Conservation (phyloP, 2,329 filamentous ascomycete species). For the Talaromyces atroroseus region DNA sequence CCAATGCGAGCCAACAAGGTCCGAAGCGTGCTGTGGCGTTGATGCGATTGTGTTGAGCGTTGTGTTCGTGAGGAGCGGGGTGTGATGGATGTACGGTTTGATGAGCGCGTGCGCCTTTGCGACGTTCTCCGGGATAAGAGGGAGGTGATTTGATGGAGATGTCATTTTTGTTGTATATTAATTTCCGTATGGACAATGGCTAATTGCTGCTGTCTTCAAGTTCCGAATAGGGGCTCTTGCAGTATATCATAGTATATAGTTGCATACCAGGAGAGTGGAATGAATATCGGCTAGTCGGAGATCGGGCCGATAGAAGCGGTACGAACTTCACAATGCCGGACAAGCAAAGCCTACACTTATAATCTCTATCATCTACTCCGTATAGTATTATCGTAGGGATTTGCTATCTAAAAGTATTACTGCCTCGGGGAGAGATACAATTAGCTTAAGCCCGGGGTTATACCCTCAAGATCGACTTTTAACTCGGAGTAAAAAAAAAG, state of each 20-base stretch:
- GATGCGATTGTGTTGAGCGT: conserved; percentile 73
- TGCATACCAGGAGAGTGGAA: not conserved
- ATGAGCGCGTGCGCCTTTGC: conserved; percentile 67
- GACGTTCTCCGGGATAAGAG: conserved; percentile 69
- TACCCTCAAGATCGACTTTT: no score
- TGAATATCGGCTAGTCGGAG: not conserved
- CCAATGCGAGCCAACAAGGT: conserved; percentile 54
- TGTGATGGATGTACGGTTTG: conserved; percentile 69
- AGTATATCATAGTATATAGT: no score
- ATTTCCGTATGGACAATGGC: no score
- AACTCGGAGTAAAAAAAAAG: no score
- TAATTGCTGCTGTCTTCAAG: no score
- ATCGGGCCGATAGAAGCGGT: not conserved
- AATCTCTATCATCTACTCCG: no score
- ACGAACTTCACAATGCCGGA: not conserved
- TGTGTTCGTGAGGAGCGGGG: conserved; percentile 73
- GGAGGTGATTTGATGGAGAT: conserved; percentile 42
- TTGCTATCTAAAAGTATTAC: no score
- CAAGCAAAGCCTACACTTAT: not conserved
- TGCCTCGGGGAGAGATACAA: no score
- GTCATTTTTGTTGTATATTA: conserved; percentile 9
- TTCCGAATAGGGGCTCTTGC: no score
- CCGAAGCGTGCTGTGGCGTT: conserved; percentile 54
- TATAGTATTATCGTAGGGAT: no score
- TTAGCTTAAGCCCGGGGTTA: no score